A percentile compares a stretch with the other conserved stretches of the same genome.
These are phyloP conservation scores for Aphanomyces euteiches DNA, from an alignment of 352 stramenopile species.

Conservation along the genomic window DNA sequence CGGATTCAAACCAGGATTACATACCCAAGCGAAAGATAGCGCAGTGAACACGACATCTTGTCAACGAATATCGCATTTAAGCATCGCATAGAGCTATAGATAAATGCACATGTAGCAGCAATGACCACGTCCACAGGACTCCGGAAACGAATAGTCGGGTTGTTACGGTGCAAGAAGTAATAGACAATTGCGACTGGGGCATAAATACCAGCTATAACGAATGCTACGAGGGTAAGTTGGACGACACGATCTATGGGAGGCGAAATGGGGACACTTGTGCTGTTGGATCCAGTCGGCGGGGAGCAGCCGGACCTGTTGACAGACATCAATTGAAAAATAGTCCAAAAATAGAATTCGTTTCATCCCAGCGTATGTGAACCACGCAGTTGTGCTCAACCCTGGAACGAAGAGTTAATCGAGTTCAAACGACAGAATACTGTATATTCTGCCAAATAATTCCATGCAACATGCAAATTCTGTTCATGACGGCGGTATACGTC, in stretches of 20 bases:
- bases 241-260: not conserved
- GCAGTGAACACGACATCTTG: not conserved
- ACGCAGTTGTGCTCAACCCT: too few species aligned
- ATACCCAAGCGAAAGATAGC: constrained; percentile 14
- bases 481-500: too few species aligned
- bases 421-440: too few species aligned
- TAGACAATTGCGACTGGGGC: constrained; percentile 5
- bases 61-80: not conserved
- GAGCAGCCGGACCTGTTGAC: too few species aligned
- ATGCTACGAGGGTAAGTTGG: not conserved
- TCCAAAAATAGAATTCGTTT: too few species aligned
- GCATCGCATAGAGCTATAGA: constrained; percentile 14
- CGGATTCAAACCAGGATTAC: too few species aligned
- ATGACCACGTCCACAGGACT: constrained; percentile 10
- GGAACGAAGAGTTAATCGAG: too few species aligned
- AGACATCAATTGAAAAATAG: too few species aligned
- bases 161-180: constrained; percentile 12
- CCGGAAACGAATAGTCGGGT: constrained; percentile 17
- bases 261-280: not conserved
- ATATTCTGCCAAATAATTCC: too few species aligned
- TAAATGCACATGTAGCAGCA: not conserved
- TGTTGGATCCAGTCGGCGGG: not conserved
- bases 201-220: constrained; percentile 6
- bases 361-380: too few species aligned
- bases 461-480: too few species aligned